Base-by-base conservation (phyloP, 805 yeast species). In the Teunomyces panamensis region DNA sequence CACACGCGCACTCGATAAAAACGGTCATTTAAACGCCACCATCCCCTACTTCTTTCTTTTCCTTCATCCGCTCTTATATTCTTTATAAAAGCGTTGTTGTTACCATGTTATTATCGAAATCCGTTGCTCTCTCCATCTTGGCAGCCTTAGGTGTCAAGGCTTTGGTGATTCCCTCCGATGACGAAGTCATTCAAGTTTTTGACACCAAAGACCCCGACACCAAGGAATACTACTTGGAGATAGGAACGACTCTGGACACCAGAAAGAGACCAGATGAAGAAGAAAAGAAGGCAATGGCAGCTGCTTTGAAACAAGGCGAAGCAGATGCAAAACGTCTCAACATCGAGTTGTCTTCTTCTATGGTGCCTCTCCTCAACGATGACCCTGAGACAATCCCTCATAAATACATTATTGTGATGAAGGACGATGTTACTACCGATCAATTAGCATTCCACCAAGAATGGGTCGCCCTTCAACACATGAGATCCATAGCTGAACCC, bases 401-500 rank as follows among this genome's bases (percentile, higher is more conserved):
- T 72, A 84, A 85, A 59, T 94, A 89, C 74, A 91, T 94, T 54
- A 73, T 94, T 56, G 90, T 91, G 44, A 83, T 92, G 73, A 90
- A 89, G 74, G 79, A 81, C 46, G 80, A 73, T 45, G 74, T 83
- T 30, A 59, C 78, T 17, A 67, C 76, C 24, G 80, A 80, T 32
- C 80, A 79, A 50, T 71, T 79, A 29, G 71, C 73, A 35, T 78
- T 81, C 75, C 96, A 91, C 73, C 77, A 78, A 61, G 78, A 80
- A 60, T 78, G 86, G 83, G 79, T 88, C 51, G 68, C 76, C 28
- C 74, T 77, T 47, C 70, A 74, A 48, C 90, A 80, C 68, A 58
- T 69, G 42, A 69, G 69, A 46, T 63, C 70, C 35, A 68, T 76
- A 35, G 69, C 73, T 41, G 52, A 59, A 3, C 59, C 74, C 39